These are phyloP conservation scores for Penicillium malachiteum DNA, from an alignment of 495 filamentous ascomycete genomes.

Conservation along the genomic window DNA sequence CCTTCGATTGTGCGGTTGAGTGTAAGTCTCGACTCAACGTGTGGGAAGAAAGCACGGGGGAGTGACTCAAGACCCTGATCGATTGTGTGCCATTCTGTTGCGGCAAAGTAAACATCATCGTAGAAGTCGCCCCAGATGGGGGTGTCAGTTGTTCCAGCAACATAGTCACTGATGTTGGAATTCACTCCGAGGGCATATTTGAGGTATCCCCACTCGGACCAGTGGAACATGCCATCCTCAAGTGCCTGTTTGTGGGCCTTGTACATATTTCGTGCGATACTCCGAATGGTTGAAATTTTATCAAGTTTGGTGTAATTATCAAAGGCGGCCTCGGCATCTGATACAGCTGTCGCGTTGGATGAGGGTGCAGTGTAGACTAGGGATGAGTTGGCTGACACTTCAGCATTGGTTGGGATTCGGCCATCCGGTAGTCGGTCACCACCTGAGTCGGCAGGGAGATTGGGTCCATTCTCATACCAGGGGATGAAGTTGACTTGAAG, in stretches of 20 bases:
- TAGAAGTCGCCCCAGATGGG: slow-evolving; percentile 44
- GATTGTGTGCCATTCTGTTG: slow-evolving; percentile 62
- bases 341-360: slow-evolving; percentile 34
- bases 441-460: slow-evolving; percentile 49
- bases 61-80: slow-evolving; percentile 61
- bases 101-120: slow-evolving; percentile 55
- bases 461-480: slow-evolving; percentile 56
- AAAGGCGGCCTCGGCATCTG: slow-evolving; percentile 37
- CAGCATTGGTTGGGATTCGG: slow-evolving; percentile 38
- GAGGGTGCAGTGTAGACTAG: slow-evolving; percentile 32
- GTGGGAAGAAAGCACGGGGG: slow-evolving; percentile 60
- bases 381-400: slow-evolving; percentile 31
- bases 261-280: slow-evolving; percentile 59
- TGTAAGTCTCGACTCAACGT: slow-evolving; percentile 53
- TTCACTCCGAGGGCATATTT: slow-evolving; percentile 53
- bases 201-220: slow-evolving; percentile 63
- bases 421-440: slow-evolving; percentile 53
- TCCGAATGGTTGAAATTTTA: slow-evolving; percentile 32
- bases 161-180: slow-evolving; percentile 56
- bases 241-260: slow-evolving; percentile 54
- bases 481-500: slow-evolving; percentile 64
- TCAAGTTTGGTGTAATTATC: slow-evolving; percentile 21
- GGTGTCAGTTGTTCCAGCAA: slow-evolving; percentile 22
- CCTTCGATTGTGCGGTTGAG: slow-evolving; percentile 53
- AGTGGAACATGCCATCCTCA: slow-evolving; percentile 44